These are phyloP conservation scores for Ampelocalamus luodianensis DNA, from an alignment of 176 grass and related monocot species.

Conservation along the genomic window DNA sequence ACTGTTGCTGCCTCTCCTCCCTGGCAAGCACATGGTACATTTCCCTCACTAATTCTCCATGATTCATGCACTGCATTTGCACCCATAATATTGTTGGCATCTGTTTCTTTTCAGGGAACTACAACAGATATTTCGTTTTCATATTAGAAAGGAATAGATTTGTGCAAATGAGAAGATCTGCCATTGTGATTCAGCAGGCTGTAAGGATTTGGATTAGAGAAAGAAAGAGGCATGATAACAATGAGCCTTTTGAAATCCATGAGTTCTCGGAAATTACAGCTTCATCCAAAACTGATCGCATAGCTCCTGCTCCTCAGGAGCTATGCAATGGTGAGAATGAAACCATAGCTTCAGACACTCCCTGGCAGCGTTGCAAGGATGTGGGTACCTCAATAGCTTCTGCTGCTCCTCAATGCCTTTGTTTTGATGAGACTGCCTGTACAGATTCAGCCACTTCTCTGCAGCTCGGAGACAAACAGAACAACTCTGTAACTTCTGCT, in stretches of 20 bases:
- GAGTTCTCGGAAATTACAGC: slow-evolving; percentile 27
- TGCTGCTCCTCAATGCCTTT: slow-evolving; percentile 12
- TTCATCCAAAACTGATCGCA: slow-evolving; percentile 26
- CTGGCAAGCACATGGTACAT: slow-evolving; percentile 40
- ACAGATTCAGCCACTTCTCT: background rate
- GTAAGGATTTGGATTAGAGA: slow-evolving; percentile 53
- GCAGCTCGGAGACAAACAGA: slow-evolving; percentile 1
- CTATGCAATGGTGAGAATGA: slow-evolving; percentile 15
- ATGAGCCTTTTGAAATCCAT: slow-evolving; percentile 17
- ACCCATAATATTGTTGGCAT: slow-evolving; percentile 13
- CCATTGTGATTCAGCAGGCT: slow-evolving; percentile 50
- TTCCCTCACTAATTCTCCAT: background rate
- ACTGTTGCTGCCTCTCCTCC: slow-evolving; percentile 14
- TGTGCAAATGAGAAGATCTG: slow-evolving; percentile 60
- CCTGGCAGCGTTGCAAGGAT: background rate
- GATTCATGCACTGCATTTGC: slow-evolving; percentile 3
- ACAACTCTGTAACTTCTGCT: background rate
- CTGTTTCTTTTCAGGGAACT: slow-evolving; percentile 45
- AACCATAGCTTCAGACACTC: slow-evolving; percentile 11
- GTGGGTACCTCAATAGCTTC: slow-evolving; percentile 19
- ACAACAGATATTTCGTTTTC: slow-evolving; percentile 44
- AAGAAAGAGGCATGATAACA: slow-evolving; percentile 34
- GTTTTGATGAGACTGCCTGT: slow-evolving; percentile 3
- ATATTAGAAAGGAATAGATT: slow-evolving; percentile 64
- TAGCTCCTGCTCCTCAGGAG: slow-evolving; percentile 1